Evolutionary conservation across 2,329 filamentous ascomycete species (phyloP).

Genomic region (Hysterium pulicare): DNA sequence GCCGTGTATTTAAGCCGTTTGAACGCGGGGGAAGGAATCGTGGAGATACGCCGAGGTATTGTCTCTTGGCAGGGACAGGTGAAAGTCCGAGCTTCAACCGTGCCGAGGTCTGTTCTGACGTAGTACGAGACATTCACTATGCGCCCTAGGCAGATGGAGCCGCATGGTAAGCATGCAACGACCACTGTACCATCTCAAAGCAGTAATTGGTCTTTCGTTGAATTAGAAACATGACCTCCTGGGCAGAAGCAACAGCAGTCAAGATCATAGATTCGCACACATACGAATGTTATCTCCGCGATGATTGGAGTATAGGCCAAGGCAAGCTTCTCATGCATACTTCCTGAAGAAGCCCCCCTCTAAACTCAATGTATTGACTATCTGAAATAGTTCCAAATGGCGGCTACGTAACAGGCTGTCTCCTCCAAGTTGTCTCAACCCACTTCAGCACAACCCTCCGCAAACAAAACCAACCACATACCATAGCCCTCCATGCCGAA

Average conservation of each 20-base stretch:
- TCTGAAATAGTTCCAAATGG: slow-evolving; percentile 61
- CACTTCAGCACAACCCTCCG: slow-evolving; percentile 60
- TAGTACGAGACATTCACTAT: too few relatives aligned
- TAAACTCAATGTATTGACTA: slow-evolving; percentile 2
- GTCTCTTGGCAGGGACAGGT: too few relatives aligned
- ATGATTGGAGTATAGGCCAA: slow-evolving; percentile 64
- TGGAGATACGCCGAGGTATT: too few relatives aligned
- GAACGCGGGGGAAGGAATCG: too few relatives aligned
- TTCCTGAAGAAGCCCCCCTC: neutral
- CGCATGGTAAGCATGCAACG: too few relatives aligned
- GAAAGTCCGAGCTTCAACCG: too few relatives aligned
- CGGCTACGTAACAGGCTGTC: slow-evolving; percentile 63
- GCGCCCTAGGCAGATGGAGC: too few relatives aligned
- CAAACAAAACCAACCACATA: slow-evolving; percentile 59
- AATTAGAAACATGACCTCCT: slow-evolving; percentile 39
- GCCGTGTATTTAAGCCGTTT: too few relatives aligned
- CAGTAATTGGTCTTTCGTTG: too few relatives aligned
- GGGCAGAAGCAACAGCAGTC: slow-evolving; percentile 49
- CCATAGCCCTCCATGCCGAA: slow-evolving; percentile 62
- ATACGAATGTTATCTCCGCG: slow-evolving; percentile 54
- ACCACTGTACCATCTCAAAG: too few relatives aligned
- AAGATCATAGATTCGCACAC: slow-evolving; percentile 52
- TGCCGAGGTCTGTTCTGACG: too few relatives aligned
- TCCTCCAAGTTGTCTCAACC: slow-evolving; percentile 56
- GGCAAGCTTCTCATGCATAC: slow-evolving; percentile 40